phyloP scores from a whole-genome alignment of 257 asterid species.

The Penstemon newberryi region DNA sequence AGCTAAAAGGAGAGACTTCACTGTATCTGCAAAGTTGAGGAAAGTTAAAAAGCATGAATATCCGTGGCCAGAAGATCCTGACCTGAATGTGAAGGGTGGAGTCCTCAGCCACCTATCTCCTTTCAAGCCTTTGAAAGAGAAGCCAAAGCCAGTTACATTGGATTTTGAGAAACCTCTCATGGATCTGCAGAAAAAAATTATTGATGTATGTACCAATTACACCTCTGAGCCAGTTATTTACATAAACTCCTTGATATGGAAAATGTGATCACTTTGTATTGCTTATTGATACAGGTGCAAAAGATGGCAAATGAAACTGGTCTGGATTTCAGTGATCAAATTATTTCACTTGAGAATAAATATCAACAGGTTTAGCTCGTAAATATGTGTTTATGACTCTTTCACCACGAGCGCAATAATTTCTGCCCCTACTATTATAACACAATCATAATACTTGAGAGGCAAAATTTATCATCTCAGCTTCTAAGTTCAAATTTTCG shows the following conservation, averaged over 20 bases:
- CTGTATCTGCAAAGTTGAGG: conserved; percentile 63
- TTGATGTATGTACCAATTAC: conserved; percentile 54
- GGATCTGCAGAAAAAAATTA: conserved; percentile 72
- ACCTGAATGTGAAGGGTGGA: conserved; percentile 90
- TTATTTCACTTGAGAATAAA: conserved; percentile 70
- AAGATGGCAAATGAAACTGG: conserved; percentile 95
- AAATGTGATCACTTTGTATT: conserved; percentile 14
- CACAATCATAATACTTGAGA: conserved; percentile 13
- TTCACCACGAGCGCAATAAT: conserved; percentile 11
- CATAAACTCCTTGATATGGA: conserved; percentile 8
- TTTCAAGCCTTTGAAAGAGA: conserved; percentile 94
- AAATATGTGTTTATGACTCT: conserved; percentile 16
- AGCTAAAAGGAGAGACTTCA: conserved; percentile 47
- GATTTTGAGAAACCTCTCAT: conserved; percentile 89
- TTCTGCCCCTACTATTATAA: conserved; percentile 9
- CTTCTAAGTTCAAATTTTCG: conserved; percentile 16
- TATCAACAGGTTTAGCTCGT: conserved; percentile 70
- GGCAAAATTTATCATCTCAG: conserved; percentile 19
- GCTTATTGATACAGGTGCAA: conserved; percentile 57
- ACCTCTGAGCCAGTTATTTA: neutral
- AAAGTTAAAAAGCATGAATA: conserved; percentile 72
- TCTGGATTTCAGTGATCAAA: conserved; percentile 78
- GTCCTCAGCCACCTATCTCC: conserved; percentile 76
- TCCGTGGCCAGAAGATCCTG: conserved; percentile 88
- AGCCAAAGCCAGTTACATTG: conserved; percentile 87